Evolutionary conservation across 2,329 filamentous ascomycete genomes (phyloP).

Genomic region (Clarireedia monteithiana): DNA sequence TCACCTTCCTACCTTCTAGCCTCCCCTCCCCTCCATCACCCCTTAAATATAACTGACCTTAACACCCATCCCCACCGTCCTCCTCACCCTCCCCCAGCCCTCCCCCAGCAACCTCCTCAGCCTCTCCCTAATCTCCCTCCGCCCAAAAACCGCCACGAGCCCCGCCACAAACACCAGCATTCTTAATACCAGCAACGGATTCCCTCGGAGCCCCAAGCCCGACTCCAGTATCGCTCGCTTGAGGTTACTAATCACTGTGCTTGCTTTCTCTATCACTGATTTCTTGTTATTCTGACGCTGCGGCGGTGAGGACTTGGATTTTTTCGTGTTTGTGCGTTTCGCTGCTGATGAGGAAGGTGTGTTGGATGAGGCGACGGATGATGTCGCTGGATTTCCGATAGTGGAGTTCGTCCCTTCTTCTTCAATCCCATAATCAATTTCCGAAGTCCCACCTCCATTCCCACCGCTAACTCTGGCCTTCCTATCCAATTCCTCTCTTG

Average conservation of each 20-base stretch:
- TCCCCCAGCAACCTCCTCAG: constrained; percentile 59
- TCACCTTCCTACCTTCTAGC: not conserved
- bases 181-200: constrained; percentile 48
- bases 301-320: no score
- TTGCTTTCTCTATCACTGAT: not conserved
- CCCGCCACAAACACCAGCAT: constrained; percentile 74
- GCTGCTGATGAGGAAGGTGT: constrained; percentile 28
- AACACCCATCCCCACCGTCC: constrained; percentile 82
- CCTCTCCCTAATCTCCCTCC: constrained; percentile 66
- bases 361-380: constrained; percentile 12
- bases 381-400: not conserved
- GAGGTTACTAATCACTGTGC: constrained; percentile 45
- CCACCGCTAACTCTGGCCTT: constrained; percentile 44
- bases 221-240: constrained; percentile 44
- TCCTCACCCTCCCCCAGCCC: constrained; percentile 48
- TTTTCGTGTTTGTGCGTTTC: constrained; percentile 8
- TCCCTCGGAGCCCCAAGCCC: constrained; percentile 43
- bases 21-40: not conserved
- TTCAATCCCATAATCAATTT: constrained; percentile 64
- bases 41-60: constrained; percentile 89
- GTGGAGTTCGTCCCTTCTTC: not conserved
- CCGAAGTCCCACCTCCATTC: constrained; percentile 39
- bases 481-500: constrained; percentile 33
- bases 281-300: no score
- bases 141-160: constrained; percentile 67